Base-by-base conservation (phyloP, 2,329 filamentous ascomycete genomes). In the Colletotrichum sp. region DNA sequence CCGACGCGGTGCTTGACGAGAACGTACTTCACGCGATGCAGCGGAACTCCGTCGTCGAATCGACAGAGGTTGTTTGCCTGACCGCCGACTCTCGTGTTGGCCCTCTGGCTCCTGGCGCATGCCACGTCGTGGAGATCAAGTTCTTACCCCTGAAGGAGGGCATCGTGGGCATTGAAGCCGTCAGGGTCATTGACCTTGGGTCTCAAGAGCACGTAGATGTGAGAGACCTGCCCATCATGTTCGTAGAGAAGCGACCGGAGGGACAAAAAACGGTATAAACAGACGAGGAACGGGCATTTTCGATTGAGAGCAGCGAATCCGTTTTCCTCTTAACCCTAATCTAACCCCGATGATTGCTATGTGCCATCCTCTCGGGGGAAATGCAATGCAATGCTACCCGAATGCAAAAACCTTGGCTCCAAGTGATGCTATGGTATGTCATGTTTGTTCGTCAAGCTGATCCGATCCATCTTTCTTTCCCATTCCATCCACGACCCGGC, bases 151-250 rank as follows among this genome's bases (percentile, higher is more conserved):
- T 96, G 69, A 86, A 87, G 69, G 88, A 90, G 64, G 95, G 95
- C 1, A 89, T 95, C 36, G 88, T 95, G 34, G 89, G 90, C n/a
- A 84, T 96, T 4, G 95, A 96, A 79, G 92, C 93, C 4, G 88
- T 96, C 24, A 88, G 94, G 66, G 91, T 96, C 2, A 88, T 96
- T 5, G 95, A 97, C 82, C 82, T 96, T 76, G 91, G 88, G 26
- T 94, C 91, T 39, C 93, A 95, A 80, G 94, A 96, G 85, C 93
- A 94, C 81, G 93, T 95, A 5, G 94, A 96, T 83, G 92, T 96
- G 71, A 89, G 91, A 76, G 93, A 96, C 77, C 82, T 97, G 78
- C 95, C 95, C 0, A 92, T 90, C 60, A 91, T 95, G 79, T 85
- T 95, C 69, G 89, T 93, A 18, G 84, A 87, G 75, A 78, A 72